These are phyloP conservation scores for Pelargonium australe DNA, from an alignment of 441 rosid species.

Conservation along the genomic window DNA sequence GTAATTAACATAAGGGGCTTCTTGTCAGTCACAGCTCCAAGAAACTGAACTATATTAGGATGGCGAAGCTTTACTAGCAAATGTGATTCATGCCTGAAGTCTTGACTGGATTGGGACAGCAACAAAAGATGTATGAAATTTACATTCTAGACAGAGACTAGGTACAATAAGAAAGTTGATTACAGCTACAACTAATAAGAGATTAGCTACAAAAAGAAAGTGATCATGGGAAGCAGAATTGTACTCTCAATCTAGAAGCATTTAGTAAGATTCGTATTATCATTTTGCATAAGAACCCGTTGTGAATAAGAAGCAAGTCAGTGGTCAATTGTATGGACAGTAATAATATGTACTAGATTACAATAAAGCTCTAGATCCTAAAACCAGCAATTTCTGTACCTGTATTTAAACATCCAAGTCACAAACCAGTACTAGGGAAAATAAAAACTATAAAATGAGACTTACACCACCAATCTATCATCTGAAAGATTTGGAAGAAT, in stretches of 20 bases:
- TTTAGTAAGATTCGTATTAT: neutral
- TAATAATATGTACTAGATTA: neutral
- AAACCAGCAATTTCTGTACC: neutral
- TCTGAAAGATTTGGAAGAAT: constrained; percentile 97
- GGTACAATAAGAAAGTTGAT: neutral
- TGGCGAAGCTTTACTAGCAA: constrained; percentile 98
- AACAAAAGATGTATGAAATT: constrained; percentile 11
- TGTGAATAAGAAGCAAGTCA: neutral
- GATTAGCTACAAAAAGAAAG: neutral
- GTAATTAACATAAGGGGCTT: constrained; percentile 98
- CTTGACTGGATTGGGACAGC: constrained; percentile 62
- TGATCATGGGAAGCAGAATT: neutral
- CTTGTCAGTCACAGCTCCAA: constrained; percentile 97
- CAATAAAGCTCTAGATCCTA: neutral
- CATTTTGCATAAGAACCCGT: neutral
- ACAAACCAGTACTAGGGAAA: constrained; percentile 7
- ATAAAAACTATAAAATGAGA: constrained; percentile 1
- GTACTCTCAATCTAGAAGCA: neutral
- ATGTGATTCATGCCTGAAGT: constrained; percentile 97
- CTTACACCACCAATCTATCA: constrained; percentile 97
- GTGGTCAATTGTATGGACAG: neutral
- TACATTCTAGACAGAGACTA: neutral
- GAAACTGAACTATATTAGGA: constrained; percentile 91
- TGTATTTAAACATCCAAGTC: neutral
- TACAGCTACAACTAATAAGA: neutral